Percentiles rank a stretch among this genome's conserved stretches.
These are phyloP conservation scores for Fonsecaea monophora DNA, from an alignment of 2,329 filamentous ascomycete genomes.

Conservation along the genomic window DNA sequence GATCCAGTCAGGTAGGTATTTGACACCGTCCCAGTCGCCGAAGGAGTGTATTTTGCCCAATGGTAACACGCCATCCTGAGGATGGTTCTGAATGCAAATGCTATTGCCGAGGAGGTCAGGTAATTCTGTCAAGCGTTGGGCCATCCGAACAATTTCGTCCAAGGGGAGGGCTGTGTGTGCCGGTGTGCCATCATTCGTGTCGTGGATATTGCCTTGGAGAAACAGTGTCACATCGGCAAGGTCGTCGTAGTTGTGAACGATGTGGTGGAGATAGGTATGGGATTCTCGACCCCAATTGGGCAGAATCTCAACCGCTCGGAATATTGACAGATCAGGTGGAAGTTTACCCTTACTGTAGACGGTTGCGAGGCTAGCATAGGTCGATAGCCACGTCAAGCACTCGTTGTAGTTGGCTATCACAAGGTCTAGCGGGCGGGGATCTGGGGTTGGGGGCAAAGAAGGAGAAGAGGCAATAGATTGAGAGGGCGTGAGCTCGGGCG, in stretches of 20 bases:
- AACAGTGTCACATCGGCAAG: slow-evolving; percentile 41
- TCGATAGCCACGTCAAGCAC: slow-evolving; percentile 33
- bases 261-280: slow-evolving; percentile 41
- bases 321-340: slow-evolving; percentile 11
- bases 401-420: slow-evolving; percentile 39
- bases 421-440: slow-evolving; percentile 27
- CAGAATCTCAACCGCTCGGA: slow-evolving; percentile 26
- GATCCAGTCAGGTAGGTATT: slow-evolving; percentile 33
- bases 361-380: slow-evolving; percentile 17
- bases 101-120: not conserved
- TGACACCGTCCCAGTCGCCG: slow-evolving; percentile 24
- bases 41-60: slow-evolving; percentile 19
- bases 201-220: slow-evolving; percentile 39
- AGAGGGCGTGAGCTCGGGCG: slow-evolving; percentile 22
- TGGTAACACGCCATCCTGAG: slow-evolving; percentile 33
- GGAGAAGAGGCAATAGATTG: slow-evolving; percentile 18
- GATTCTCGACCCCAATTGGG: slow-evolving; percentile 41
- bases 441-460: slow-evolving; percentile 22
- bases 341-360: slow-evolving; percentile 37
- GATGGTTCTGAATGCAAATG: slow-evolving; percentile 8
- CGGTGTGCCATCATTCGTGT: slow-evolving; percentile 26
- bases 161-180: slow-evolving; percentile 31
- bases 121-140: slow-evolving; percentile 20
- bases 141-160: slow-evolving; percentile 27
- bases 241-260: slow-evolving; percentile 38